Base-by-base conservation (phyloP, 2,329 filamentous ascomycete genomes). In the Pseudogymnoascus sp. region DNA sequence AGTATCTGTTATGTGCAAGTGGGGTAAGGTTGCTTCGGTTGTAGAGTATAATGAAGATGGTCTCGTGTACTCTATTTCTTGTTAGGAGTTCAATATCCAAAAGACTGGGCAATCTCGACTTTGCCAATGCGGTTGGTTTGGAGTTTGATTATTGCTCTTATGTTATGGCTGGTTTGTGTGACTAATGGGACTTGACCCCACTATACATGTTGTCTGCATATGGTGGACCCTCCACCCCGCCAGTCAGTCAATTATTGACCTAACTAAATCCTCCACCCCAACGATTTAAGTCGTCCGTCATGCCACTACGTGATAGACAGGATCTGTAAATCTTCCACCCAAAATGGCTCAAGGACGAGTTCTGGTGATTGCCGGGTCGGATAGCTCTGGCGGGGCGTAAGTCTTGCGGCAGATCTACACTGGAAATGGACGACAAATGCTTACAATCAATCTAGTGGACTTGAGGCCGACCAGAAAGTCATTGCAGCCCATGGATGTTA, bases 401-500 rank as follows among this genome's bases (percentile, higher is more conserved):
- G 86, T 81, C 60, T 60, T 61, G 62, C 61, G 57, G 20, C 62
- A 58, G 25, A 39, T 62, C 60, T 35, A 11, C 47, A 47, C 22
- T 57, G 32, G 25, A 25, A 38, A 50, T 34, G 30, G 9, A 34
- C 62, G 57, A 14, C 58, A 58, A 59, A 28, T 41, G 25, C 50
- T 43, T 30, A 59, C 39, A 35, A 58, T 50, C 30, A 25, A 14
- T 62, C 35, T 69, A 96, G 92, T 61, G 94, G 93, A 59, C 84
- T 99, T 34, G 93, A 99, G 74, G 94, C 93, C 38, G 93, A 97
- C 72, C 92, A 97, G 71, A 96, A 96, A 73, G 91, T 96, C 64
- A 88, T 96, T 63, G 89, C 91, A 47, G 90, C 90, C 16, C 91
- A 97, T 81, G 87, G 88, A 63, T 94, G 90, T 76, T 97, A 97